Base-by-base conservation (phyloP, 2,329 filamentous ascomycete genomes). In the Fusarium sp. region DNA sequence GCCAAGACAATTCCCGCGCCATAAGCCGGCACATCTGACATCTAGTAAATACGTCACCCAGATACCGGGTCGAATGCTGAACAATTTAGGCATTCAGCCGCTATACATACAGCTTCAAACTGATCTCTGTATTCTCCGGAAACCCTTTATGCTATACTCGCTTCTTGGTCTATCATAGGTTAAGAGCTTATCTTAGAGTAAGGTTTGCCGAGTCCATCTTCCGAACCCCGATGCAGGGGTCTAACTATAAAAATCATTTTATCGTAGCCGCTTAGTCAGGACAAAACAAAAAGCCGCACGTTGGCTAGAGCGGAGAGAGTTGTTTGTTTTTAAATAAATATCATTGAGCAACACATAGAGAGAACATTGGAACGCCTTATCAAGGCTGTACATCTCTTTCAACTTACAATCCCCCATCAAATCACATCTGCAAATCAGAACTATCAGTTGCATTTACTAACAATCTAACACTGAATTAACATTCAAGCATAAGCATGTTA, bases 401-500 rank as follows among this genome's bases (percentile, higher is more conserved):
- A 30, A 12, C 4, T 30, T 8, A 3, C 11, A 11, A 4, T 30
- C 14, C 14, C 1, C 2, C 6, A 4, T n/a, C 0, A 3, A 8
- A 50, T 11, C n/a, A 30, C 5, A 18, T 4, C 12, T 24, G 3
- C 8, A 20, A 35, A 9, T 20, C 1, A 7, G 22, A 24, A 24
- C 15, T 11, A 1, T 10, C 0, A 32, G 8, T 24, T 24, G 1
- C 13, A 3, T 5, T n/a, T n/a, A 10, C 8, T 20, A 4, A 14
- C 3, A 9, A 20, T 6, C 6, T 20, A 8, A 45, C 9, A 20
- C 17, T 26, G 12, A 13, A 26, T 20, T 2, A 18, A 45, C 17
- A 18, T 9, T 20, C 1, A 26, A 22, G 13, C 9, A 28, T 20
- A 8, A 11, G 24, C 10, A 28, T 14, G 3, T 9, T 20, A 13